Base-by-base conservation (phyloP, 345 rosid genomes). In the Microcos paniculata region DNA sequence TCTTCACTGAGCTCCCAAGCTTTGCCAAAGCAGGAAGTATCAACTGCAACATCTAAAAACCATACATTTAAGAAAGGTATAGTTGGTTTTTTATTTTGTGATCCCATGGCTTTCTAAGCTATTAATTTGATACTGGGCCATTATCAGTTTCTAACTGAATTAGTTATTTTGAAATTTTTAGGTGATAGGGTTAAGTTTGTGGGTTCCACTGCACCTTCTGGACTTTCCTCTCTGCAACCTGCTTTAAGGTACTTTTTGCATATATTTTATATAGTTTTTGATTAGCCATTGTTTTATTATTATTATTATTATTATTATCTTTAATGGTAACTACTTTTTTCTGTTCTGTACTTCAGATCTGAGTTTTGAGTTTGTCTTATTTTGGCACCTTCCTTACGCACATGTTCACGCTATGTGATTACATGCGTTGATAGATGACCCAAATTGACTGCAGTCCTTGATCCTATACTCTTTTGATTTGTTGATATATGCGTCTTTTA, bases 41-140 rank as follows among this genome's bases (percentile, higher is more conserved):
- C 97, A 69, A 96, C 98, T 62, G 99, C 97, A 75, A 86, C 97
- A 77, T 96, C 97, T 69, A 96, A 96, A 83, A 88, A 78, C 77
- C 84, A 88, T 80, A 87, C 87, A 28, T 96, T 92, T 74, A 93
- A 87, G 85, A 82, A 86, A 91, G 99, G 99, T 82, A 87, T 74
- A 31, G 18, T 14, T 69, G 48, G 33, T 74, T 67, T 73, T 70
- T 63, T 68, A 19, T 31, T 42, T n/a, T 28, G 65, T 61, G 16
- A 46, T 61, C 51, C 19, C 14, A 35, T 49, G 45, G 52, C 45
- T 65, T 69, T 71, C 18, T 15, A 3, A 5, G 6, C 30, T 38
- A 38, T 45, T 59, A 66, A 23, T 78, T 77, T 69, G 77, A 43
- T 73, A 14, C 23, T 75, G 53, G 23, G 73, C 69, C 18, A 58